A percentile compares a stretch with the other conserved stretches of the same genome.
These are phyloP conservation scores for Fibroporia radiculosa DNA, from an alignment of 768 basidiomycete genomes.

Conservation along the genomic window DNA sequence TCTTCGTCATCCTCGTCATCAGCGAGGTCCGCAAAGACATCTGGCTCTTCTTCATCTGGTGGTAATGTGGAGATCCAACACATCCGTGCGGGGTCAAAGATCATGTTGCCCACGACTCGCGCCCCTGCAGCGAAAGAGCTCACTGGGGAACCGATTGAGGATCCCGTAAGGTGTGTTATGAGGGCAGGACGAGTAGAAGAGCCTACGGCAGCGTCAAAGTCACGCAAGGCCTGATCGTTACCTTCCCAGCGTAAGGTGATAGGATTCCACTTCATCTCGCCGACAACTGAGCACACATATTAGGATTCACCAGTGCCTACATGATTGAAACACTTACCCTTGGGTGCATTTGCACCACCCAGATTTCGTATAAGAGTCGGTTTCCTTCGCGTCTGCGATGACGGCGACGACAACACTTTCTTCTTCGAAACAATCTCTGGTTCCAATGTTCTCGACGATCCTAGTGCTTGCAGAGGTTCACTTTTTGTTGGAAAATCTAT, in stretches of 20 bases:
- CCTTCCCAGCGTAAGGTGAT: conserved; percentile 90
- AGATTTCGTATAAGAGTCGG: conserved; percentile 86
- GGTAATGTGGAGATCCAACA: conserved; percentile 86
- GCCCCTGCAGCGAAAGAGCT: conserved; percentile 70
- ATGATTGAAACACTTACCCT: conserved; percentile 42
- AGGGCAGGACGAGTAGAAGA: conserved; percentile 89
- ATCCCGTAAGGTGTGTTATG: conserved; percentile 88
- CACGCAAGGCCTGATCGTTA: conserved; percentile 85
- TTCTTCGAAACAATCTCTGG: conserved; percentile 39
- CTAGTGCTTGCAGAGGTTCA: conserved; percentile 12
- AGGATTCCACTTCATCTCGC: conserved; percentile 98
- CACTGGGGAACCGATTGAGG: conserved; percentile 75
- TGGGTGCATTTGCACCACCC: conserved; percentile 56
- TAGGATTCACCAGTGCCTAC: conserved; percentile 14
- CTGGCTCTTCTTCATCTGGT: conserved; percentile 88
- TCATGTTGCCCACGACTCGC: conserved; percentile 95
- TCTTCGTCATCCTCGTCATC: conserved; percentile 84
- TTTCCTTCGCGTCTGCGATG: conserved; percentile 54
- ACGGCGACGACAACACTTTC: conserved; percentile 36
- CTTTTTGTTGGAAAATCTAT: conserved; percentile 43
- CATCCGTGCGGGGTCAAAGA: conserved; percentile 92
- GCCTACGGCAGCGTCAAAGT: conserved; percentile 76
- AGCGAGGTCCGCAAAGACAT: conserved; percentile 89
- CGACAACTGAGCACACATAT: conserved; percentile 52
- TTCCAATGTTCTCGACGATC: conserved; percentile 5